Conservation (phyloP, 345 rosid species). For the Acer negundo region DNA sequence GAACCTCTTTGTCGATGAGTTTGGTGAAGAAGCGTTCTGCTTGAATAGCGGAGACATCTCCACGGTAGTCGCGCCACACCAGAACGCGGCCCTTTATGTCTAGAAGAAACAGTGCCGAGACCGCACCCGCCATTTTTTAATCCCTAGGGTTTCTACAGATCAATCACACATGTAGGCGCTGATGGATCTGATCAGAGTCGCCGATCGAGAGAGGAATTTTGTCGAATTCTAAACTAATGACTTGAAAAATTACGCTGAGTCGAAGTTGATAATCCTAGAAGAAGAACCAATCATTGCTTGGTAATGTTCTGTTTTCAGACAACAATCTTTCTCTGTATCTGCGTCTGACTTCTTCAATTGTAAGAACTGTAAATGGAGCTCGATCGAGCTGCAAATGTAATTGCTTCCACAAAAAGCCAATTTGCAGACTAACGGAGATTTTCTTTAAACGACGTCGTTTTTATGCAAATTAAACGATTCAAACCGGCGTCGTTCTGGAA, state of each 20-base stretch:
- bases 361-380: not conserved
- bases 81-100: conserved; percentile 96
- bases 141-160: conserved; percentile 18
- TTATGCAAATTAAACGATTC: not conserved
- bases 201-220: conserved; percentile 12
- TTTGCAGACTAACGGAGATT: not conserved
- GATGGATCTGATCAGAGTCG: conserved; percentile 7
- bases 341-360: not conserved
- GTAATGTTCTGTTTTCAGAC: not conserved
- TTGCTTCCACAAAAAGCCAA: not conserved
- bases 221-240: not conserved
- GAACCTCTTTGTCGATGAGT: conserved; percentile 90
- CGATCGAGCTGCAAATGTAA: not conserved
- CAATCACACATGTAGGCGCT: conserved; percentile 14
- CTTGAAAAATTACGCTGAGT: not conserved
- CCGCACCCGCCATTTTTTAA: conserved; percentile 81
- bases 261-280: not conserved
- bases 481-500: not conserved
- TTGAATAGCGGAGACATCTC: conserved; percentile 82
- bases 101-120: conserved; percentile 86
- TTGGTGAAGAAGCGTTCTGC: conserved; percentile 96
- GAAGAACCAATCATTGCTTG: not conserved
- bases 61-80: conserved; percentile 97
- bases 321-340: not conserved
- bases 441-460: not conserved